phyloP scores from a whole-genome alignment of 495 filamentous ascomycete species.

The Xylona heveae region DNA sequence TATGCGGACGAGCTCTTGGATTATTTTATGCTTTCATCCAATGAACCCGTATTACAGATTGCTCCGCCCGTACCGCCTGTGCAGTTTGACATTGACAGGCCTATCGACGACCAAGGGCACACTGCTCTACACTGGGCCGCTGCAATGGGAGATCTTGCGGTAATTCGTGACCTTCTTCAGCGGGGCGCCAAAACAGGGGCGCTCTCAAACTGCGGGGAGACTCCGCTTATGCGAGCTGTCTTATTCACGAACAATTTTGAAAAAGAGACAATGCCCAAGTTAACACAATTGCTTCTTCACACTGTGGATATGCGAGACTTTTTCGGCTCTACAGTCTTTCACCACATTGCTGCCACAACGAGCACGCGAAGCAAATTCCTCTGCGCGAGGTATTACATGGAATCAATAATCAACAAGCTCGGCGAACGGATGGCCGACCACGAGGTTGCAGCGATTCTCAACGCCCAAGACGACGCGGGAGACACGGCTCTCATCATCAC shows the following conservation, averaged over 20 bases:
- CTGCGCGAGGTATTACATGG: constrained; percentile 77
- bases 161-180: constrained; percentile 63
- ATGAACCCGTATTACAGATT: constrained; percentile 35
- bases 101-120: constrained; percentile 74
- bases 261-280: constrained; percentile 57
- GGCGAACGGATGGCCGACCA: constrained; percentile 40
- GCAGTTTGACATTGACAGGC: constrained; percentile 67
- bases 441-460: constrained; percentile 45
- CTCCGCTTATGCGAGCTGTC: constrained; percentile 83
- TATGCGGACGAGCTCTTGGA: constrained; percentile 86
- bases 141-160: constrained; percentile 90
- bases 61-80: constrained; percentile 57
- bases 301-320: constrained; percentile 58
- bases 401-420: constrained; percentile 71
- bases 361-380: constrained; percentile 56
- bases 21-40: constrained; percentile 71
- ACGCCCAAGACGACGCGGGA: constrained; percentile 59
- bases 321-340: constrained; percentile 67
- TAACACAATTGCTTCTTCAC: constrained; percentile 58
- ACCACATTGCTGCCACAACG: constrained; percentile 77
- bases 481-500: constrained; percentile 83
- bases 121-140: constrained; percentile 91
- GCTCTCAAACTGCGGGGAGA: constrained; percentile 64
- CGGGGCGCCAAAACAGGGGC: constrained; percentile 48
- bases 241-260: constrained; percentile 93